A percentile compares a stretch with the other conserved stretches of the same genome.
Conservation (phyloP, 129 eudicot species). For the Pulicaria dysenterica region DNA sequence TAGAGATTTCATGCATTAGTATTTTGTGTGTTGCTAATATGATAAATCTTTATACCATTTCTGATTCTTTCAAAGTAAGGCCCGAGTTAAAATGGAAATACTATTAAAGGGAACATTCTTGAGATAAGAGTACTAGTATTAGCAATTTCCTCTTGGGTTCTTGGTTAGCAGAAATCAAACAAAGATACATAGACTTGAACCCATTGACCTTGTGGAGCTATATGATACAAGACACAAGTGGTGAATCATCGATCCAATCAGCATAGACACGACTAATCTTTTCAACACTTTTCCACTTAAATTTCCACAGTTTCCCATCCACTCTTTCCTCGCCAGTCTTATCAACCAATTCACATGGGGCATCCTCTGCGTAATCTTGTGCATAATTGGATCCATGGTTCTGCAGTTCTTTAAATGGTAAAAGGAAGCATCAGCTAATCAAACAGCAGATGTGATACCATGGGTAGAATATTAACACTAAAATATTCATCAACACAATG, state of each 20-base stretch:
- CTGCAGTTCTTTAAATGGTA: conserved; percentile 47
- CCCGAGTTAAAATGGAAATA: conserved; percentile 1
- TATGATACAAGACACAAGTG: conserved; percentile 5
- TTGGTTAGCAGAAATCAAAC: conserved; percentile 9
- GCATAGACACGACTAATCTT: conserved; percentile 61
- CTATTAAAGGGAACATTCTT: not conserved
- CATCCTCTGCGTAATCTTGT: conserved; percentile 16
- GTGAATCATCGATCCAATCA: conserved; percentile 60
- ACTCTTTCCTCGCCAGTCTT: conserved; percentile 32
- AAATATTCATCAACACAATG: not conserved
- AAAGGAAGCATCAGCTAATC: conserved; percentile 23
- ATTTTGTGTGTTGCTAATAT: not conserved
- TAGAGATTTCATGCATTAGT: not conserved
- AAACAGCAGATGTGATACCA: not conserved
- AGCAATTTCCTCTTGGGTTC: conserved; percentile 5
- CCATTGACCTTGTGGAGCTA: conserved; percentile 12
- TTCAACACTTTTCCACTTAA: conserved; percentile 43
- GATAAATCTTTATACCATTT: not conserved
- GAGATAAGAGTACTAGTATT: not conserved
- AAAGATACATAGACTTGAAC: not conserved
- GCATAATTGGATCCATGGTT: conserved; percentile 20
- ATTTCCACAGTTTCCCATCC: conserved; percentile 31
- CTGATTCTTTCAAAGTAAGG: conserved; percentile 13
- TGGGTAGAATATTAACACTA: not conserved
- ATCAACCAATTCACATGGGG: not conserved